Evolutionary conservation across 2,329 filamentous ascomycete genomes (phyloP), one percentile per base, ranked within the genome.

Genomic region (Fusarium setosum): DNA sequence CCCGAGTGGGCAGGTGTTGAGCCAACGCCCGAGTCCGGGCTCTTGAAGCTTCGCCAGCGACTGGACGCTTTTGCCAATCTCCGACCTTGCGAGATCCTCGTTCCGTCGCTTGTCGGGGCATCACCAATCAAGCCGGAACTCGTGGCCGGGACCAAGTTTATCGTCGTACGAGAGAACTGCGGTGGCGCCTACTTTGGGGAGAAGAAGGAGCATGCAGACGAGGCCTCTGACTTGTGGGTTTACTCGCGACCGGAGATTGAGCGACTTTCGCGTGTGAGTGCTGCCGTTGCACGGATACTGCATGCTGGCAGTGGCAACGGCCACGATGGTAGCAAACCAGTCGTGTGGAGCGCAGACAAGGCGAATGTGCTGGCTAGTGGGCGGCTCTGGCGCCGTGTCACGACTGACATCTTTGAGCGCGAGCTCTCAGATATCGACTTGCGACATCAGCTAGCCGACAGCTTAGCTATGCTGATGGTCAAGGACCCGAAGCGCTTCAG

Each of bases 351-450:
- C 57, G 78, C 77, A 1, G 83, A 86, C 72, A 86, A 86, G 72
- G 83, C 82, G 38, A 86, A 86, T 59, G 83, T 86, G 10, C 77
- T 86, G 9, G 83, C 83, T 1, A 84, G 77, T 44, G 79, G 80
- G 5, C 74, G 84, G 3, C 78, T 86, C 5, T 85, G 84, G 84
- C 72, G 83, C 5, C 72, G 77, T 12, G 79, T 80, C 4, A 81
- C 80, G 0, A 72, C 75, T 12, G 74, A 81, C 5, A 65, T 79
- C 3, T 81, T 83, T 40, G 73, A 75, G 21, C 73, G 70, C 11
- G 81, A 83, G 55, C 82, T 83, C 31, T 76, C 80, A 0, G 76
- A 82, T 34, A 70, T 84, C 17, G 73, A 77, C 17, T 66, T 84
- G 18, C 71, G 73, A 12, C 80, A 84, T 60, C 82, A 84, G 68